phyloP scores from a whole-genome alignment of 1,284 basidiomycete genomes.

The Vanrija sp. region DNA sequence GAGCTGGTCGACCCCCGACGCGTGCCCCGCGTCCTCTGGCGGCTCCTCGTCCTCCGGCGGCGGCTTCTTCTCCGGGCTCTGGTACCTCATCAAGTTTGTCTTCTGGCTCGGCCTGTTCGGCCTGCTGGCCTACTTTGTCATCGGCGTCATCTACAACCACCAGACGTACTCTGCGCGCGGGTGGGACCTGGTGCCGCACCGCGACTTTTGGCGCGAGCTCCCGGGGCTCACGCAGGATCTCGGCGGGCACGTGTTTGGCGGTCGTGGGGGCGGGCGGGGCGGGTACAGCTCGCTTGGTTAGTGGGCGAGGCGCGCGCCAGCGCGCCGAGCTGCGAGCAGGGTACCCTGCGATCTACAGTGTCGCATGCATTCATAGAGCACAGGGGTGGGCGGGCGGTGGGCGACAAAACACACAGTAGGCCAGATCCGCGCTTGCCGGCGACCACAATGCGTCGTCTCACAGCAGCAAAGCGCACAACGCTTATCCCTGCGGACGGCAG shows the following conservation, averaged over 20 bases:
- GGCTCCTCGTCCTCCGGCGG: slow-evolving; percentile 12
- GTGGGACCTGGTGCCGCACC: slow-evolving; percentile 49
- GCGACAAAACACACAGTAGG: too few relatives aligned
- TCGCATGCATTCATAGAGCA: too few relatives aligned
- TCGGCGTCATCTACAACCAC: slow-evolving; percentile 50
- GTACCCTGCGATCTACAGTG: too few relatives aligned
- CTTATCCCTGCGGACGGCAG: too few relatives aligned
- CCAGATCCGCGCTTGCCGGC: too few relatives aligned
- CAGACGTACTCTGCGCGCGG: slow-evolving; percentile 49
- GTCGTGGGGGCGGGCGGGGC: slow-evolving; percentile 22
- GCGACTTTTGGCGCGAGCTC: slow-evolving; percentile 50
- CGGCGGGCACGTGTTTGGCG: slow-evolving; percentile 38
- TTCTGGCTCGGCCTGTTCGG: slow-evolving; percentile 39
- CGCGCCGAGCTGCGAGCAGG: too few relatives aligned
- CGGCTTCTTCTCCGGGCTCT: slow-evolving; percentile 29
- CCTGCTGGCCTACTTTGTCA: slow-evolving; percentile 40
- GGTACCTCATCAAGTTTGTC: slow-evolving; percentile 34
- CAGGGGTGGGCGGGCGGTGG: too few relatives aligned
- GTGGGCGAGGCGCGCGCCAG: background rate
- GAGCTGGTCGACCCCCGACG: slow-evolving; percentile 41
- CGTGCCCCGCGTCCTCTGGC: slow-evolving; percentile 32
- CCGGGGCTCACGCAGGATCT: slow-evolving; percentile 42
- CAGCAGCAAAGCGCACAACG: too few relatives aligned
- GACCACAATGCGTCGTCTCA: too few relatives aligned
- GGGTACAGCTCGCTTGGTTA: slow-evolving; percentile 42